Percentiles rank a stretch among this genome's conserved stretches.
Evolutionary conservation across 352 stramenopile genomes (phyloP).

Genomic region (Phytophthora cajani): DNA sequence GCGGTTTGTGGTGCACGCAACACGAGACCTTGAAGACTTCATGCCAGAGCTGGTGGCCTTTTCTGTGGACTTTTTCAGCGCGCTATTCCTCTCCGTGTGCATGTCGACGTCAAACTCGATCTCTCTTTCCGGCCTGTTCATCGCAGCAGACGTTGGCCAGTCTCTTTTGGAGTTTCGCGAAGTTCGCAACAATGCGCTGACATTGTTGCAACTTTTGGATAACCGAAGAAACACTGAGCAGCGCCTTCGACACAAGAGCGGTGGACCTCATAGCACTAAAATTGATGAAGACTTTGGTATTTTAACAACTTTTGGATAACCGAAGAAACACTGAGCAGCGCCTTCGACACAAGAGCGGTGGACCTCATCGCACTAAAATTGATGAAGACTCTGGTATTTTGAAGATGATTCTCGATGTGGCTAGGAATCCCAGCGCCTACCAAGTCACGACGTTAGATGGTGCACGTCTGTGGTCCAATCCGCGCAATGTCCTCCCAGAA

Average conservation of each 20-base stretch:
- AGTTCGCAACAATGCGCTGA: conserved; percentile 16
- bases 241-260: conserved; percentile 2
- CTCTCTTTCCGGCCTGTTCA: conserved; percentile 20
- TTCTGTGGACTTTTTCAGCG: conserved; percentile 29
- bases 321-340: conserved; percentile 3
- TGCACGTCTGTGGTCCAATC: conserved; percentile 18
- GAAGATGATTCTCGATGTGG: conserved; percentile 16
- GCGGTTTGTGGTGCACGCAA: conserved; percentile 14
- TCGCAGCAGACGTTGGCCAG: conserved; percentile 14
- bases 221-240: background rate
- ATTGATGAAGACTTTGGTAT: background rate
- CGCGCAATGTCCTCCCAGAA: conserved; percentile 7
- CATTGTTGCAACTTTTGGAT: conserved; percentile 8
- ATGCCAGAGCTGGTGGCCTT: conserved; percentile 26
- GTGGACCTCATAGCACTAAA: background rate
- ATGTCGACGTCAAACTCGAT: conserved; percentile 23
- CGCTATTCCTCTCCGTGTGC: conserved; percentile 30
- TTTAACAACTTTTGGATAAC: no score
- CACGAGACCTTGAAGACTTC: conserved; percentile 24
- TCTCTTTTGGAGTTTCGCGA: conserved; percentile 23
- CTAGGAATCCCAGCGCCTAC: conserved; percentile 14
- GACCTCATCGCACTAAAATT: background rate
- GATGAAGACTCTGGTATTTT: background rate
- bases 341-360: background rate
- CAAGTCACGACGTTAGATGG: conserved; percentile 9